Base-by-base conservation (phyloP, 257 asterid species). In the Solanum stenotomum region DNA sequence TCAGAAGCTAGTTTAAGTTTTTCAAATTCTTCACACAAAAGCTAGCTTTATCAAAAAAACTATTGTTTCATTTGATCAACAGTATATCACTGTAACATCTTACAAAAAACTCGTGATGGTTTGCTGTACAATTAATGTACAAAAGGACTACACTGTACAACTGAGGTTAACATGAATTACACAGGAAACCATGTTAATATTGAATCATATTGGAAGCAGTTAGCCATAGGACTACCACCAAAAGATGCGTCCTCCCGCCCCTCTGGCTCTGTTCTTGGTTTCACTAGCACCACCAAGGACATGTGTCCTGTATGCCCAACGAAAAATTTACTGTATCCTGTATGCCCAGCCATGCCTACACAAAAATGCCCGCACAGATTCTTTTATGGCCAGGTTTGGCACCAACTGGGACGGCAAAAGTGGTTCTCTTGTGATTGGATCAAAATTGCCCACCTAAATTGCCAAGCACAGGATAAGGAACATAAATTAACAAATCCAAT, bases 311-410 rank as follows among this genome's bases (percentile, higher is more conserved):
- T 63, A 63, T 25, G 71, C 16, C 68, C 16, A 44, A 44, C 3
- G 27, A 27, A 46, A 22, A 27, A 1, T 37, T 94, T 91, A 96
- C 56, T 92, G 94, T 87, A 83, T 89, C 91, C 85, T 93, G 89
- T 96, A 96, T 82, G 99, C 99, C 99, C 99, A 97, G 49, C 97
- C 96, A 76, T 95, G 96, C 78, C 82, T 83, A 23, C 90, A 96
- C 84, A 97, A 89, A 85, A 90, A 97, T 33, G 95, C 92, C 86
- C 90, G 93, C 15, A 97, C 99, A 18, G 99, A 98, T 90, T 94
- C 99, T 92, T 96, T 97, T 52, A 97, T 92, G 85, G 98, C 99
- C 91, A 96, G 87, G 92, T 97, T 97, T 22, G 99, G 92, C 49
- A 95, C 93, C 90, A 97, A 88, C 89, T 95, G 99, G 87, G 93